Percentiles rank a stretch among this genome's conserved stretches.
Conservation (phyloP, 2,329 filamentous ascomycete genomes). For the Sarocladium oryzae region DNA sequence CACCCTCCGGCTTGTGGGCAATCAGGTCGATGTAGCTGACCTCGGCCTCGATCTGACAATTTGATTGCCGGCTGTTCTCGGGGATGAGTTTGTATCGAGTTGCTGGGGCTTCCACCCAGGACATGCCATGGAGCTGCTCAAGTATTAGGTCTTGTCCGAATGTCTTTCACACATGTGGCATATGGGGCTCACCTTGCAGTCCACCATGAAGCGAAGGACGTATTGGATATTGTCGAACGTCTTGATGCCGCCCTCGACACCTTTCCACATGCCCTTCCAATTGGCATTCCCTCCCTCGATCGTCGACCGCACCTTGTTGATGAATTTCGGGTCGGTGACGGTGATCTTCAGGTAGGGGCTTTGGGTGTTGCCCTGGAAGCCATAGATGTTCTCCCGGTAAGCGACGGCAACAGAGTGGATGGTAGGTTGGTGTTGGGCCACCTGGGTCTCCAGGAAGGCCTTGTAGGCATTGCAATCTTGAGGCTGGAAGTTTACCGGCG, state of each 20-base stretch:
- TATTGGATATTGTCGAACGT: conserved; percentile 98
- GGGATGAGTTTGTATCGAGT: conserved; percentile 66
- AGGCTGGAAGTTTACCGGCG: conserved; percentile 72
- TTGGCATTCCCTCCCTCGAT: conserved; percentile 76
- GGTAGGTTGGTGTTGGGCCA: conserved; percentile 65
- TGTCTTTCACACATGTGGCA: too few relatives aligned
- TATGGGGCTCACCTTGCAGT: conserved; percentile 61
- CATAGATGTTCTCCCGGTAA: conserved; percentile 85
- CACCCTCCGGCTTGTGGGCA: conserved; percentile 79
- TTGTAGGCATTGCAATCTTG: conserved; percentile 75
- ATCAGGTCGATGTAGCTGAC: conserved; percentile 78
- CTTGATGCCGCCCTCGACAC: conserved; percentile 61
- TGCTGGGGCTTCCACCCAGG: conserved; percentile 84
- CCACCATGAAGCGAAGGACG: conserved; percentile 94
- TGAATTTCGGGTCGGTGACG: conserved; percentile 81
- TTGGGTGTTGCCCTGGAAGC: conserved; percentile 88
- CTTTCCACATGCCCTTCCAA: conserved; percentile 86
- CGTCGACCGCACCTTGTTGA: conserved; percentile 65
- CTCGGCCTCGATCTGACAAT: conserved; percentile 91
- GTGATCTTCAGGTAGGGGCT: conserved; percentile 92
- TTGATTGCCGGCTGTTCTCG: conserved; percentile 67
- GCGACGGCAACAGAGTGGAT: conserved; percentile 79
- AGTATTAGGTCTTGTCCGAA: not conserved
- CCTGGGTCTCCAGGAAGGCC: conserved; percentile 69
- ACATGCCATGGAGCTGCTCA: conserved; percentile 78